Conservation (phyloP, 78 protist species). For the Dictyostelium brefeldianum region DNA sequence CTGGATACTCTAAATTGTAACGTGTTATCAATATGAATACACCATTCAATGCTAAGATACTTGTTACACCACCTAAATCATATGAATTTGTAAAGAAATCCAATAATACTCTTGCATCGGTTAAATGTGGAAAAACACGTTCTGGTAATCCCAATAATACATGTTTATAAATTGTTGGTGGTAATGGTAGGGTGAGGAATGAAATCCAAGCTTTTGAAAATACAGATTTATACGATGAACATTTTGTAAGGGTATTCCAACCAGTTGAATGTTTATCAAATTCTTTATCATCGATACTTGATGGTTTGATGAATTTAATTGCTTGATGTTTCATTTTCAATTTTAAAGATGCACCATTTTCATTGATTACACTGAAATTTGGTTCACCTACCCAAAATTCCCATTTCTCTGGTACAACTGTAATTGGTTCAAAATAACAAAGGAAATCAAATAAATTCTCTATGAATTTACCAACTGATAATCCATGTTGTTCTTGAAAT, state of each 20-base stretch:
- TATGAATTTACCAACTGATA: not conserved
- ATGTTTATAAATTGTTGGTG: conserved; percentile 70
- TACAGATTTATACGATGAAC: not conserved
- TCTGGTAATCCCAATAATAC: conserved; percentile 72
- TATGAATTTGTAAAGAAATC: conserved; percentile 70
- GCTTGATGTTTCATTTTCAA: conserved; percentile 22
- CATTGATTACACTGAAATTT: not conserved
- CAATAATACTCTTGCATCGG: conserved; percentile 31
- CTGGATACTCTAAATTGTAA: conserved; percentile 89
- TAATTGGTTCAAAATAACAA: conserved; percentile 21
- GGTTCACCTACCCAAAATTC: conserved; percentile 54
- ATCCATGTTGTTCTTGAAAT: not conserved
- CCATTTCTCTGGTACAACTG: conserved; percentile 43
- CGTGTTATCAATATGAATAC: conserved; percentile 85
- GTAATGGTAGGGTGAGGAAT: conserved; percentile 18
- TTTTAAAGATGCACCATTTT: conserved; percentile 6
- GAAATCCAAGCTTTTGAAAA: conserved; percentile 45
- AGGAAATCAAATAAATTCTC: conserved; percentile 66
- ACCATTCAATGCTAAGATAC: conserved; percentile 87
- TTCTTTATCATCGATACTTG: not conserved
- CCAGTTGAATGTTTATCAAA: not conserved
- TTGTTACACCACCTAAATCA: conserved; percentile 84
- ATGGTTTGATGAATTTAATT: not conserved
- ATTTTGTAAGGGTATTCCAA: conserved; percentile 29
- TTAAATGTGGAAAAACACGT: conserved; percentile 53